A percentile compares a stretch with the other conserved stretches of the same genome.
Evolutionary conservation across 2,329 filamentous ascomycete genomes (phyloP).

Genomic region (Aspergillus intermedius): DNA sequence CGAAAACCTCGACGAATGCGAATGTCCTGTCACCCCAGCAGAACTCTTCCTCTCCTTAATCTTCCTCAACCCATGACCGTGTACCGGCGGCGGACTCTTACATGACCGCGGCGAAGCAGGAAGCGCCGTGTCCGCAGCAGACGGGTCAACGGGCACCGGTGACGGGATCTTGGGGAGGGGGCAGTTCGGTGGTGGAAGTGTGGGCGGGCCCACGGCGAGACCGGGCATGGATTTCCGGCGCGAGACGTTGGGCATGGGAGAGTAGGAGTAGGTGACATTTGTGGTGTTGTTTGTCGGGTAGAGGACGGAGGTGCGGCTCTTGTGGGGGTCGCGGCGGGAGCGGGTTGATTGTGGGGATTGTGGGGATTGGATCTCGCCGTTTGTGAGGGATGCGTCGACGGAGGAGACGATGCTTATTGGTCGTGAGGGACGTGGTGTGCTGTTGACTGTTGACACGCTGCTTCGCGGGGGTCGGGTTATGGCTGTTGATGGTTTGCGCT

Average conservation of each 20-base stretch:
- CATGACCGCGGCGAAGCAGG: no score
- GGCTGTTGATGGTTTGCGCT: slow-evolving; percentile 3
- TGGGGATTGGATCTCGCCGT: slow-evolving; percentile 8
- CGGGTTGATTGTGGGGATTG: slow-evolving; percentile 3
- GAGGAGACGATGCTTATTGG: slow-evolving; percentile 12
- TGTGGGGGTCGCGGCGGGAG: slow-evolving; percentile 5
- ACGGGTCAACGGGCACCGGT: slow-evolving; percentile 5
- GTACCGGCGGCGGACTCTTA: no score
- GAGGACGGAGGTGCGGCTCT: slow-evolving; percentile 10
- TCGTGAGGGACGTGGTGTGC: slow-evolving; percentile 9
- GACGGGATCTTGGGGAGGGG: slow-evolving; percentile 29
- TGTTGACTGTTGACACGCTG: slow-evolving; percentile 3
- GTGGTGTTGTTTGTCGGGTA: slow-evolving; percentile 3
- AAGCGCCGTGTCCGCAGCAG: neutral
- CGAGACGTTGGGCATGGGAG: slow-evolving; percentile 11
- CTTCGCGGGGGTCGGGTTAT: slow-evolving; percentile 11
- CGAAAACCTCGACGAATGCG: neutral
- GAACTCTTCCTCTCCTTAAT: neutral
- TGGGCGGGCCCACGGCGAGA: slow-evolving; percentile 22
- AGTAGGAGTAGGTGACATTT: neutral
- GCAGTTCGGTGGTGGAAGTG: slow-evolving; percentile 27
- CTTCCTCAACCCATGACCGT: neutral
- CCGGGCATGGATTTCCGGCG: slow-evolving; percentile 31
- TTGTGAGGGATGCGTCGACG: slow-evolving; percentile 6
- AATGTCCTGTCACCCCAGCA: neutral